A percentile compares a stretch with the other conserved stretches of the same genome.
Evolutionary conservation across 305 asterid species (phyloP).

Genomic region (Solanum hybrid): DNA sequence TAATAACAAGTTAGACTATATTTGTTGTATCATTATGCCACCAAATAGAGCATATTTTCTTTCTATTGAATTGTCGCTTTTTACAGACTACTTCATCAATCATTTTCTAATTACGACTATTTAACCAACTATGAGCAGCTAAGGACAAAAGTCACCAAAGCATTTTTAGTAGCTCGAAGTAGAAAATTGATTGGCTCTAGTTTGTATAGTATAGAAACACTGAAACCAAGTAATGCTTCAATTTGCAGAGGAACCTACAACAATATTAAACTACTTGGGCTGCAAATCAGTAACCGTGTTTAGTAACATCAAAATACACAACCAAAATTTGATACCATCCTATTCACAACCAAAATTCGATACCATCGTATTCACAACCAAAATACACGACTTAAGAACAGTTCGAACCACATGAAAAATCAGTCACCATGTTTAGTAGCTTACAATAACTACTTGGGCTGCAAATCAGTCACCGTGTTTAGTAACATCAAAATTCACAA

Average conservation of each 20-base stretch:
- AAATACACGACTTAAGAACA: background rate
- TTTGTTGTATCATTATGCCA: background rate
- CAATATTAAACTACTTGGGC: background rate
- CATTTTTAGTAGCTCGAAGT: background rate
- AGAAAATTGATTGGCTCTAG: background rate
- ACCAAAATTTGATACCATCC: background rate
- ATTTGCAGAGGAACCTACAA: background rate
- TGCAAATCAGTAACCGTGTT: background rate
- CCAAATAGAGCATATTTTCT: background rate
- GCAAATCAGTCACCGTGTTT: background rate
- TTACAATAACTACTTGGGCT: background rate
- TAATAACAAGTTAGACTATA: background rate
- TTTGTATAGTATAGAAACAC: background rate
- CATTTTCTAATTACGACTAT: background rate
- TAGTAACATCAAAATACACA: background rate
- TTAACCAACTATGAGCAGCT: conserved; percentile 38
- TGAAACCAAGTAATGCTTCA: background rate
- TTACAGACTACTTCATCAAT: background rate
- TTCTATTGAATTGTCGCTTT: background rate
- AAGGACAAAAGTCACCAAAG: conserved; percentile 48
- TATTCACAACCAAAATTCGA: background rate
- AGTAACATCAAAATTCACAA: background rate
- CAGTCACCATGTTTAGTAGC: background rate
- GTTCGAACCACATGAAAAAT: background rate
- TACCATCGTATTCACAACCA: background rate